A percentile compares a stretch with the other conserved stretches of the same genome.
Conservation (phyloP, 2,329 filamentous ascomycete species). For the Fusarium sp. region DNA sequence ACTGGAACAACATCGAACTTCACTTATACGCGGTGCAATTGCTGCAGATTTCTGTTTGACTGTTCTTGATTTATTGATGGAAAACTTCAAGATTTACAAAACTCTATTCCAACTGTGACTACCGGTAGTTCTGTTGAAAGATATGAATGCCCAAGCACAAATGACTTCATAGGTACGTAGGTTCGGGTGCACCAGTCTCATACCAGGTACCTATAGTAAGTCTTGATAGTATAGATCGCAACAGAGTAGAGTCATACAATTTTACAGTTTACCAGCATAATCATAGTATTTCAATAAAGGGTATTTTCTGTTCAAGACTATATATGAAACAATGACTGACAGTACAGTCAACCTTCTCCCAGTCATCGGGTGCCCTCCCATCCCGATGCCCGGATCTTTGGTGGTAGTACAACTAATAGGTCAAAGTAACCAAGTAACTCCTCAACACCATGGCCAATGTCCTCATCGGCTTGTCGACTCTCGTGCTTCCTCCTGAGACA, state of each 20-base stretch:
- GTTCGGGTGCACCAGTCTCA: not conserved
- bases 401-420: conserved; percentile 38
- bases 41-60: not conserved
- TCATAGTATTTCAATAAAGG: not conserved
- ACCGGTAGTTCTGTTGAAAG: not conserved
- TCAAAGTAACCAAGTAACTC: conserved; percentile 14
- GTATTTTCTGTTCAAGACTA: not conserved
- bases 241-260: not conserved
- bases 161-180: not conserved
- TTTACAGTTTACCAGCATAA: not conserved
- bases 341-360: conserved; percentile 1
- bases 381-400: conserved; percentile 9
- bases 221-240: not conserved
- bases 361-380: conserved; percentile 3
- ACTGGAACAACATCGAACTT: conserved; percentile 8
- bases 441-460: conserved; percentile 10
- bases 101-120: too few species aligned
- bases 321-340: conserved; percentile 3
- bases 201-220: not conserved
- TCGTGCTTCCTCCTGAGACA: conserved; percentile 44
- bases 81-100: not conserved
- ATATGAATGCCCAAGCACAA: not conserved
- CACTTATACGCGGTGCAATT: conserved; percentile 17
- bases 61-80: not conserved
- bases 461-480: not conserved